Base-by-base conservation (phyloP, 83 land plant genomes). In the Picea abies region DNA sequence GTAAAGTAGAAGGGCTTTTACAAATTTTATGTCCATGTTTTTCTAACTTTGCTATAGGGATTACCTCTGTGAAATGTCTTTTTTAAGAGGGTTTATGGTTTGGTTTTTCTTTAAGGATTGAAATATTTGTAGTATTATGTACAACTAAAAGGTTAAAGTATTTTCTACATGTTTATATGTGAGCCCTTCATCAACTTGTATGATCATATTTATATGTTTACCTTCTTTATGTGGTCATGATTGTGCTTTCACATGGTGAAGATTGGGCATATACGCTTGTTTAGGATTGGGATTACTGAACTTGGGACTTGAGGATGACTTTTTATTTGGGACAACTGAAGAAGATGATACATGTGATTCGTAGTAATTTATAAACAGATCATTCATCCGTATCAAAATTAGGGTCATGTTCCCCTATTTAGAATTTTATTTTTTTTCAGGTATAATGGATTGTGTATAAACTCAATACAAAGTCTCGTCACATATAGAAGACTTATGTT, bases 231-330 rank as follows among this genome's bases (percentile, higher is more conserved):
- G 78, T 75, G 78, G 41, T 29, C 78, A 75, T 26, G 58, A 47
- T 75, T 44, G 78, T 75, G 22, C 78, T 47, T 47, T 44, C 25
- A 22, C 1, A 22, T 20, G 4, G 12, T 75, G 78, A 71, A 71
- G 49, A 71, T 37, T 35, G 76, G 16, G 49, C 49, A 75, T 75
- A 58, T 25, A n/a, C 29, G 68, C 68, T 0, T 22, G 58, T 75
- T 75, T 75, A 47, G 78, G 78, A 75, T 4, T 47, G 16, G 78
- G 78, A n/a, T 26, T 49, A 23, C 58, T 75, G 25, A 22, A 47
- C 4, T 20, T 47, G 11, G 26, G 58, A 75, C 29, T 75, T 22
- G 60, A 47, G 26, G 78, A 75, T 75, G 78, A 75, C 29, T 75
- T 75, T 32, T 71, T 71, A 52, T 17, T 17, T 20, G 49, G 76